Base-by-base conservation (phyloP, 2,329 filamentous ascomycete genomes). In the Colletotrichum magnum region DNA sequence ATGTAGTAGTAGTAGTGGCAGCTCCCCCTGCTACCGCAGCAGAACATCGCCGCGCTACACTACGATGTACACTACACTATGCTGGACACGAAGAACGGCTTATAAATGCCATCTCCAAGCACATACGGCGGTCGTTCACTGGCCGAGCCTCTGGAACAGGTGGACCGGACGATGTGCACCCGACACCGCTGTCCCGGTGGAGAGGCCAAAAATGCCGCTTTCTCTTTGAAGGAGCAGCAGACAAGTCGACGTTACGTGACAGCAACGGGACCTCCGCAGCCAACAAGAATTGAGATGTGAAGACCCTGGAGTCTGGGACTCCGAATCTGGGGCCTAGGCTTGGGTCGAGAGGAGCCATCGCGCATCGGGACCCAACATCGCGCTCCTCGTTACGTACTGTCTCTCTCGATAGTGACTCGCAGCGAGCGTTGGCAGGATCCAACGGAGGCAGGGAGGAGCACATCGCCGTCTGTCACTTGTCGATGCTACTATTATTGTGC, bases 191-290 rank as follows among this genome's bases (percentile, higher is more conserved):
- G 43, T 48, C 43, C 50, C n/a, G 43, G 66, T 66, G 62, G 66
- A 60, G 66, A 50, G 36, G 24, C 24, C 18, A 36, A 67, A 69
- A 69, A 68, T 69, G 43, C 66, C 66, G 66, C 66, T 64, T 64
- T 36, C 32, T 50, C 41, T 48, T n/a, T 58, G 51, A 53, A 24
- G 53, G 60, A 24, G 50, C 54, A 50, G 53, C 54, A 54, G 45
- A 60, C n/a, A 24, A 68, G 43, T 58, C 47, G 52, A 63, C 53
- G 59, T 45, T 24, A 45, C 24, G 15, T 51, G 41, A 43, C 41
- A 6, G 41, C 16, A 7, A 13, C 13, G 13, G 41, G 16, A 5
- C 15, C 16, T 52, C 39, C 64, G 32, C 32, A 18, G 39, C 50
- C 21, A 18, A 68, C 52, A 32, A 41, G 32, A 36, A 9, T 36